Base-by-base conservation (phyloP, 208 protist genomes). In the Wallacemonas rigidus region DNA sequence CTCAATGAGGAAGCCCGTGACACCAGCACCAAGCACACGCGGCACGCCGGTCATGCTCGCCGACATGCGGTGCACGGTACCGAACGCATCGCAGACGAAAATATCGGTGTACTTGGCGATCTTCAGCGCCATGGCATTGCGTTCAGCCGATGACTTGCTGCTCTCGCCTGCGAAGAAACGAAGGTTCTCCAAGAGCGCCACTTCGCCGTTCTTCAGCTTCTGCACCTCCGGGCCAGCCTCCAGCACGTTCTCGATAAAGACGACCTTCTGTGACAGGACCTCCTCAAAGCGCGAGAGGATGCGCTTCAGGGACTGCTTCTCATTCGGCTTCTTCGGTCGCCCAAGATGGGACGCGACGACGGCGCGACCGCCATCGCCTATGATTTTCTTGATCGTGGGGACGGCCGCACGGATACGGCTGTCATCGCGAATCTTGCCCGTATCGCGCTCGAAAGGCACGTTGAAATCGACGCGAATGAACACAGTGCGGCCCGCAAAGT, bases 61-160 rank as follows among this genome's bases (percentile, higher is more conserved):
- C 69, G 99, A 98, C 57, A 98, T 98, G 75, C 99, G 97, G 84
- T 99, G 99, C 17, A 99, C 98, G 8, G 99, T 99, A 82, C 99
- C 99, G 81, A 99, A 99, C 4, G 99, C 99, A 86, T 99, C 99
- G 80, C 98, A 99, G 8, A 99, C 95, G 85, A 98, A 99, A 53
- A 99, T 94, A 81, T 99, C 99, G 75, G 87, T 98, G 56, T 89
- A 96, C 51, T 81, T 79, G 7, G 93, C 93, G 3, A 99, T 88
- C 57, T 95, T 93, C n/a, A 91, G 82, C 0, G 91, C 82, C 80
- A 96, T 82, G 9, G 62, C 72, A 40, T 96, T 94, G 41, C 84
- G 87, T 47, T 95, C 57, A 1, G 67, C 50, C 8, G 75, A 77
- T 38, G 93, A 88, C 74, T 95, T 97, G 72, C 97, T 98, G 81